phyloP scores from a whole-genome alignment of 768 basidiomycete species.

The Hygrophoropsis aurantiaca region DNA sequence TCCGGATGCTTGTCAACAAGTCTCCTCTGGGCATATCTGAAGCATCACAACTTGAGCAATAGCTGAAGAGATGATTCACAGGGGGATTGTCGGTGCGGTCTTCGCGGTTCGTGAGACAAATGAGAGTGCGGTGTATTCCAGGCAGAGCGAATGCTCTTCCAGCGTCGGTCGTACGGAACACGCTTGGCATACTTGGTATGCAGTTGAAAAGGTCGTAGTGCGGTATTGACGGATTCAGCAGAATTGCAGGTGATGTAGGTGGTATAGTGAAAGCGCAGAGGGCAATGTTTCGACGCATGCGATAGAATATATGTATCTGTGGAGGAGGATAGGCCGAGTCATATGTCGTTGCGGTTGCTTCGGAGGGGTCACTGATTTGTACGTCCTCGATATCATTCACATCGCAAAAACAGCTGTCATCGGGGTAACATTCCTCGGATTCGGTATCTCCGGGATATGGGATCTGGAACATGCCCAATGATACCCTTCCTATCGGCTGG shows the following conservation, averaged over 20 bases:
- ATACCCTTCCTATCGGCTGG: constrained; percentile 26
- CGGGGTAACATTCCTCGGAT: constrained; percentile 21
- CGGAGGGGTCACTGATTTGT: constrained; percentile 29
- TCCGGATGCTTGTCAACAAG: constrained; percentile 20
- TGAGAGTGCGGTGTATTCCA: constrained; percentile 31
- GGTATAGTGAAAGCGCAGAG: constrained; percentile 29
- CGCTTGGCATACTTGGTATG: constrained; percentile 21
- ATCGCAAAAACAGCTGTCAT: constrained; percentile 28
- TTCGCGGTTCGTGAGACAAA: constrained; percentile 26
- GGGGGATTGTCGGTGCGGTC: constrained; percentile 25
- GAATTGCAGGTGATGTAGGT: constrained; percentile 19
- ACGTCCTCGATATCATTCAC: constrained; percentile 34
- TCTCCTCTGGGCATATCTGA: constrained; percentile 19
- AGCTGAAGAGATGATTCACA: constrained; percentile 31
- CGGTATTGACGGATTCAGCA: constrained; percentile 22
- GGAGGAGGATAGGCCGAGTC: constrained; percentile 27
- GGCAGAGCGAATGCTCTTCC: constrained; percentile 30
- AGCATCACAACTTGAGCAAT: constrained; percentile 37
- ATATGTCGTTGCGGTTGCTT: constrained; percentile 13
- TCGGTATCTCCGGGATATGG: constrained; percentile 30
- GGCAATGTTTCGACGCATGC: constrained; percentile 25
- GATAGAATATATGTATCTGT: constrained; percentile 33
- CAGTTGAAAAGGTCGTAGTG: constrained; percentile 30
- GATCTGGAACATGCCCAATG: constrained; percentile 28
- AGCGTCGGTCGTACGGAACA: constrained; percentile 26